Evolutionary conservation across 2,329 filamentous ascomycete genomes (phyloP).

Genomic region (Beauveria pseudobassiana): DNA sequence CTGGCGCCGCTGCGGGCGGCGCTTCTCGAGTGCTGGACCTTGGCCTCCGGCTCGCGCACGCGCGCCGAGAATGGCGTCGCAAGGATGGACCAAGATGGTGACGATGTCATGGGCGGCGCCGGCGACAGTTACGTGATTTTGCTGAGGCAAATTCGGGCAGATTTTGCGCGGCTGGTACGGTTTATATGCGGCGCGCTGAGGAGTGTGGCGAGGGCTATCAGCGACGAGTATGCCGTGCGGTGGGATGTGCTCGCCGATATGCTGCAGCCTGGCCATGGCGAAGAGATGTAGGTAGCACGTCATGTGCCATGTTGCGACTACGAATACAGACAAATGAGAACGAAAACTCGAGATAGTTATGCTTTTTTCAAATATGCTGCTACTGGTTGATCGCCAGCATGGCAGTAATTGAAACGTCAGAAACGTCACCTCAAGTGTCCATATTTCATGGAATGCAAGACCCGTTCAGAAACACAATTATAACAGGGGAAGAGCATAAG

Average conservation of each 20-base stretch:
- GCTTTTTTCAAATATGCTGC: neutral
- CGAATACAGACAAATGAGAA: neutral
- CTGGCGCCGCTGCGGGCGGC: conserved; percentile 60
- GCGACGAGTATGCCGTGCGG: conserved; percentile 44
- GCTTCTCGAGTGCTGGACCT: conserved; percentile 67
- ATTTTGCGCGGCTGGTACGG: conserved; percentile 53
- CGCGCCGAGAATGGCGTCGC: conserved; percentile 22
- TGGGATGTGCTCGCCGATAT: conserved; percentile 73
- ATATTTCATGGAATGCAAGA: neutral
- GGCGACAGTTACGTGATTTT: conserved; percentile 38
- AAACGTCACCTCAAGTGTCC: no score
- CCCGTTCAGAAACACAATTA: neutral
- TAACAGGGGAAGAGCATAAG: no score
- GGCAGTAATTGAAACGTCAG: no score
- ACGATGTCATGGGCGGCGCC: conserved; percentile 18
- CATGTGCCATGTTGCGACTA: neutral
- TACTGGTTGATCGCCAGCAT: no score
- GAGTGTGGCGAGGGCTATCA: conserved; percentile 61
- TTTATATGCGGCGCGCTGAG: conserved; percentile 65
- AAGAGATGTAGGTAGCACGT: neutral
- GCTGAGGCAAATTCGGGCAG: conserved; percentile 45
- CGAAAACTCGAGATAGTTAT: neutral
- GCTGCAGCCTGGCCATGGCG: conserved; percentile 39
- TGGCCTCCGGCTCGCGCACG: conserved; percentile 55
- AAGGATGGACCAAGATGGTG: conserved; percentile 29